A percentile compares a stretch with the other conserved stretches of the same genome.
These are phyloP conservation scores for Fusarium ambrosium DNA, from an alignment of 2,329 filamentous ascomycete genomes.

Conservation along the genomic window DNA sequence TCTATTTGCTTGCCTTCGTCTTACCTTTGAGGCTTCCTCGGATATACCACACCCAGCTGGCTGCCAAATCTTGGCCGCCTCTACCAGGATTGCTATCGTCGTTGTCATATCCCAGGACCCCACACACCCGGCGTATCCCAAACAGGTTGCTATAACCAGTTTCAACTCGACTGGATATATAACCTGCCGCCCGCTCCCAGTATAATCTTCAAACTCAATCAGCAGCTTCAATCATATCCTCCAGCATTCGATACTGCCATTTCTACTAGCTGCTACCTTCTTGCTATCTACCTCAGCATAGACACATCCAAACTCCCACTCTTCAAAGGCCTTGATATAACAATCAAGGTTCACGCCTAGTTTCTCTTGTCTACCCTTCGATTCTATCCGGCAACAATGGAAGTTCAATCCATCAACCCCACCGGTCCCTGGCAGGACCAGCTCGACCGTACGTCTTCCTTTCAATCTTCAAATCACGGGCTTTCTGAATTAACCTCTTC, in stretches of 20 bases:
- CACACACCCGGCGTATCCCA: conserved; percentile 30
- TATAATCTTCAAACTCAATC: conserved; percentile 8
- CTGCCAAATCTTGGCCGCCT: conserved; percentile 24
- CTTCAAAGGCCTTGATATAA: background rate
- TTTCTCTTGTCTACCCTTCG: background rate
- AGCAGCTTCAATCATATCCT: conserved; percentile 14
- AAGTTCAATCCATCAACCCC: conserved; percentile 39
- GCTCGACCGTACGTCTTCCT: conserved; percentile 64
- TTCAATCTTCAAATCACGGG: background rate
- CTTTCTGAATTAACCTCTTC: conserved; percentile 19
- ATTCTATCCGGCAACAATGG: conserved; percentile 31
- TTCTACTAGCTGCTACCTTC: background rate
- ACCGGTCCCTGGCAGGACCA: conserved; percentile 66
- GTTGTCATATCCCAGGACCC: conserved; percentile 28
- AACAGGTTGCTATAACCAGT: conserved; percentile 25
- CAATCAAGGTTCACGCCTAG: background rate
- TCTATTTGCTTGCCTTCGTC: conserved; percentile 38
- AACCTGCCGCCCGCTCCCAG: conserved; percentile 29
- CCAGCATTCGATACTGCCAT: background rate
- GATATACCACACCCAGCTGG: conserved; percentile 37
- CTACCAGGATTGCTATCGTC: conserved; percentile 18
- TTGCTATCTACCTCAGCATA: background rate
- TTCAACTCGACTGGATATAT: conserved; percentile 33
- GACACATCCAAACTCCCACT: background rate
- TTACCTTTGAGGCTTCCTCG: conserved; percentile 38